Evolutionary conservation across 495 filamentous ascomycete species (phyloP).

Genomic region (Chaetomidium leptoderma): DNA sequence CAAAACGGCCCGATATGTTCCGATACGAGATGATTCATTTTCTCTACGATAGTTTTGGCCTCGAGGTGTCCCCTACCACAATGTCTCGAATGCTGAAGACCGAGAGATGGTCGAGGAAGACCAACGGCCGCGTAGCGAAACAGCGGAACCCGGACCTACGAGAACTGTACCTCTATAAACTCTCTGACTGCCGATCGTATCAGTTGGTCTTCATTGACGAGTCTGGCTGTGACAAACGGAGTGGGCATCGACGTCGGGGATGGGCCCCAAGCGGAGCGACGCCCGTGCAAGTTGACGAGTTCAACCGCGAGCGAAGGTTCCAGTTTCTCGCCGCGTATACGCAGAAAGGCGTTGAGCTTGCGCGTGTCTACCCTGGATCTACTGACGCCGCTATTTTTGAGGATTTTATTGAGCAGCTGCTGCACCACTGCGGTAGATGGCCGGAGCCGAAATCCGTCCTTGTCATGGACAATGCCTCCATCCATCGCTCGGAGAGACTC

Average conservation of each 20-base stretch:
- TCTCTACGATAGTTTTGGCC: not conserved
- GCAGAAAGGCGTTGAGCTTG: not conserved
- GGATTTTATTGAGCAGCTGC: constrained; percentile 1
- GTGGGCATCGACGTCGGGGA: not conserved
- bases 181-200: not conserved
- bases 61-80: not conserved
- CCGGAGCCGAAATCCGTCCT: not conserved
- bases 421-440: not conserved
- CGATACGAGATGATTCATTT: not conserved
- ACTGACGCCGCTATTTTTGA: not conserved
- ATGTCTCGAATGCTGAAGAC: not conserved
- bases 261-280: not conserved
- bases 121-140: not conserved
- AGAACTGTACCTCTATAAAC: not conserved
- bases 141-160: not conserved
- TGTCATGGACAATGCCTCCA: not conserved
- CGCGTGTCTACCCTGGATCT: not conserved
- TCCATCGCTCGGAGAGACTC: not conserved
- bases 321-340: too few species aligned
- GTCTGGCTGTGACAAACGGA: not conserved
- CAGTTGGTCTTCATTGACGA: not conserved
- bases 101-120: not conserved
- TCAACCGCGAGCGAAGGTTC: too few species aligned
- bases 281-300: not conserved
- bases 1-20: not conserved